Evolutionary conservation across 495 filamentous ascomycete species (phyloP).

Genomic region (Clohesyomyces aquaticus): DNA sequence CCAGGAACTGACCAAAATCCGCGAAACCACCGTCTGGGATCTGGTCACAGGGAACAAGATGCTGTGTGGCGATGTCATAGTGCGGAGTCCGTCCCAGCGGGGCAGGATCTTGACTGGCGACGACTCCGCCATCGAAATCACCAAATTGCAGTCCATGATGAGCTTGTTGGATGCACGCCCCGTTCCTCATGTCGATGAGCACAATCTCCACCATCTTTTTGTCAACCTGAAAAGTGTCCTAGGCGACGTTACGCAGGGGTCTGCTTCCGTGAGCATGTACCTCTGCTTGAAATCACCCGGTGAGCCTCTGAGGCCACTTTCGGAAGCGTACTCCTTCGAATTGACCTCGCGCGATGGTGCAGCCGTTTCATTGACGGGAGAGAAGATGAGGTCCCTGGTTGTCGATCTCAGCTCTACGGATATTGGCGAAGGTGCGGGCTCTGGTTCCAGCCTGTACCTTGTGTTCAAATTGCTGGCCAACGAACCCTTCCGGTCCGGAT

Average conservation of each 20-base stretch:
- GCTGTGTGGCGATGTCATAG: conserved; percentile 87
- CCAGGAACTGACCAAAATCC: conserved; percentile 72
- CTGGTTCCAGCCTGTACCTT: conserved; percentile 72
- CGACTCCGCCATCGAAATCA: conserved; percentile 90
- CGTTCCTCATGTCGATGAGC: conserved; percentile 63
- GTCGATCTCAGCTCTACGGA: conserved; percentile 80
- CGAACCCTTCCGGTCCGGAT: conserved; percentile 43
- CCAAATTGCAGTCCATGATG: conserved; percentile 92
- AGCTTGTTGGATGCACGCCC: conserved; percentile 85
- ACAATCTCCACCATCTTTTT: conserved; percentile 80
- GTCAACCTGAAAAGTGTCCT: conserved; percentile 80
- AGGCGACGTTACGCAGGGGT: conserved; percentile 69
- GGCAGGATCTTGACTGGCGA: conserved; percentile 87
- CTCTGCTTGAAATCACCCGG: conserved; percentile 71
- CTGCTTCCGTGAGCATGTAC: conserved; percentile 72
- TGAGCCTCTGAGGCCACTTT: conserved; percentile 65
- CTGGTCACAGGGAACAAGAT: conserved; percentile 92
- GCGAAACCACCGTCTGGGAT: conserved; percentile 92
- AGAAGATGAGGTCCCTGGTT: conserved; percentile 82
- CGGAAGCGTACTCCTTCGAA: conserved; percentile 81
- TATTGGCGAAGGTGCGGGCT: conserved; percentile 73
- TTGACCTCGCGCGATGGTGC: conserved; percentile 67
- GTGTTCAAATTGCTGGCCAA: conserved; percentile 80
- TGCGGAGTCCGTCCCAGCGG: conserved; percentile 80
- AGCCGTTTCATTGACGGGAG: conserved; percentile 46